A percentile compares a stretch with the other conserved stretches of the same genome.
These are phyloP conservation scores for Arctostaphylos glauca DNA, from an alignment of 148 eudicot genomes.

Conservation along the genomic window DNA sequence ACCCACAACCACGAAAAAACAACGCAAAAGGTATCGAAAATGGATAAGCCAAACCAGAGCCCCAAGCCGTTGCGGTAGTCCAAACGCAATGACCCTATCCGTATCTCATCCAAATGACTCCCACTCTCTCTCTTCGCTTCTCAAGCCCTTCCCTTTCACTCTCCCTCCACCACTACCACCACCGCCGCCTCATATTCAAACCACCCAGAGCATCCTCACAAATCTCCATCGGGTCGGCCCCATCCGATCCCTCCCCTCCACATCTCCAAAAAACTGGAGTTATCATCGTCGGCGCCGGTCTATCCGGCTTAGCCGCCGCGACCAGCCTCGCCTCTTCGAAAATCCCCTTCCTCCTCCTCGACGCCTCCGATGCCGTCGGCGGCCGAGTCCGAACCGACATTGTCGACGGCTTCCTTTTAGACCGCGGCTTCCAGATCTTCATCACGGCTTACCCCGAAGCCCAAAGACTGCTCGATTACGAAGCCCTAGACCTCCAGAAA, in stretches of 20 bases:
- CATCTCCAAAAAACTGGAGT: slow-evolving; percentile 28
- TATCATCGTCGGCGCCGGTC: slow-evolving; percentile 82
- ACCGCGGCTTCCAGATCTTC: slow-evolving; percentile 97
- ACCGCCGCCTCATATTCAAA: slow-evolving; percentile 22
- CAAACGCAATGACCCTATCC: not conserved
- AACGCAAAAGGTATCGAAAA: too few relatives aligned
- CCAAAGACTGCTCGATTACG: slow-evolving; percentile 54
- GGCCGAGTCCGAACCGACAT: slow-evolving; percentile 91
- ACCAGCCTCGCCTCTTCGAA: slow-evolving; percentile 45
- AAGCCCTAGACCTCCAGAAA: slow-evolving; percentile 50
- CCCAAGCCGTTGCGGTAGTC: not conserved
- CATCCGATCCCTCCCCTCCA: slow-evolving; percentile 13
- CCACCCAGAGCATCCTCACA: slow-evolving; percentile 25
- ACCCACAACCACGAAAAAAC: too few relatives aligned
- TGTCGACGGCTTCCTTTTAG: slow-evolving; percentile 83
- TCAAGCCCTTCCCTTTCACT: slow-evolving; percentile 18
- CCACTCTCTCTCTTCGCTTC: slow-evolving; percentile 26
- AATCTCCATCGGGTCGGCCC: slow-evolving; percentile 27
- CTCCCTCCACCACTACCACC: slow-evolving; percentile 9
- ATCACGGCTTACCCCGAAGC: slow-evolving; percentile 95
- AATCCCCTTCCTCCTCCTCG: slow-evolving; percentile 74
- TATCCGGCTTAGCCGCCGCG: slow-evolving; percentile 88
- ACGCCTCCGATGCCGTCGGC: slow-evolving; percentile 76
- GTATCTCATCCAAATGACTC: slow-evolving; percentile 21
- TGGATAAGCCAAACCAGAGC: not conserved